These are phyloP conservation scores for Auricularia heimuer DNA, from an alignment of 768 basidiomycete species.

Conservation along the genomic window DNA sequence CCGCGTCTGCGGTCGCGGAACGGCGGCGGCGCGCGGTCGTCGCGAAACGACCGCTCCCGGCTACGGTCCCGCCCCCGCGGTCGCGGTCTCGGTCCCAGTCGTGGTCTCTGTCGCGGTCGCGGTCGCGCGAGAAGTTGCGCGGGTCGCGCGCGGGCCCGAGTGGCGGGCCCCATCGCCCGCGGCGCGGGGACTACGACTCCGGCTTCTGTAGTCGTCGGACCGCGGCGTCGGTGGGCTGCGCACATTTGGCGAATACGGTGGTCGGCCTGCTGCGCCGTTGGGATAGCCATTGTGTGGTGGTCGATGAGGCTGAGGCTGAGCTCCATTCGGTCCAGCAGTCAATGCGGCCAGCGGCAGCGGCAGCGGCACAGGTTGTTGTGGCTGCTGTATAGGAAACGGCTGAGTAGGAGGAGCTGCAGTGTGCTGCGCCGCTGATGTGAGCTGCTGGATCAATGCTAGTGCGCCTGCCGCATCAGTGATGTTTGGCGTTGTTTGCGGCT, in stretches of 20 bases:
- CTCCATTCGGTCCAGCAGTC: neutral
- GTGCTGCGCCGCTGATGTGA: neutral
- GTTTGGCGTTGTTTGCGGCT: neutral
- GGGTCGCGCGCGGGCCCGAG: neutral
- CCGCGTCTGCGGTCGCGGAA: slow-evolving; percentile 17
- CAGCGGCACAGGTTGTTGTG: neutral
- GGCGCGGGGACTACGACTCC: slow-evolving; percentile 1
- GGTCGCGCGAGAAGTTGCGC: too few species aligned
- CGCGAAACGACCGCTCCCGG: too few species aligned
- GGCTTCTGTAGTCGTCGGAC: neutral
- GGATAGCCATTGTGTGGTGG: neutral
- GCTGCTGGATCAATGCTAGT: neutral
- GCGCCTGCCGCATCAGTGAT: neutral
- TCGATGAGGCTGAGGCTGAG: neutral
- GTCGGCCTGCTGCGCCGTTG: neutral
- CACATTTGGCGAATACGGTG: neutral
- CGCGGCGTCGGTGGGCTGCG: neutral
- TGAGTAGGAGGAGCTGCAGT: neutral
- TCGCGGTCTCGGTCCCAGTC: slow-evolving; percentile 19
- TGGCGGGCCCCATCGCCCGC: neutral
- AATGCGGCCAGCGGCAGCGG: neutral
- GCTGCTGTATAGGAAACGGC: neutral
- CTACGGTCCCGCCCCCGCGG: slow-evolving; percentile 50
- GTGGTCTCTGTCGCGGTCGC: neutral
- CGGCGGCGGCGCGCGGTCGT: neutral